These are phyloP conservation scores for Nannizziopsis arthrosporioides DNA, from an alignment of 2,329 filamentous ascomycete species.

Conservation along the genomic window DNA sequence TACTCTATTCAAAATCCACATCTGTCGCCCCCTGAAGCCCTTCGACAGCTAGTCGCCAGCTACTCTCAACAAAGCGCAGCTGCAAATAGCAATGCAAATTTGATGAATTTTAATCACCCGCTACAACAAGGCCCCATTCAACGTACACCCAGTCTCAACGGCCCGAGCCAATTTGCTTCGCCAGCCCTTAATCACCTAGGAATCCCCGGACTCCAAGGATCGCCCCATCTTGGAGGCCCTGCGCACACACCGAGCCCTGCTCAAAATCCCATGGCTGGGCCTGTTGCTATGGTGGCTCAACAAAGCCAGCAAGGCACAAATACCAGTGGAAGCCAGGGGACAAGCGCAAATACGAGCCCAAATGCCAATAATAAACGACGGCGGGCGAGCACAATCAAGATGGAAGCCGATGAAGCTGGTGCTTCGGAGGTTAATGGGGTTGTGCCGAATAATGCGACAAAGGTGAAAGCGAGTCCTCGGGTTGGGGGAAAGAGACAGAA, in stretches of 20 bases:
- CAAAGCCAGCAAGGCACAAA: slow-evolving; percentile 47
- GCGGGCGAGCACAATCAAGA: slow-evolving; percentile 48
- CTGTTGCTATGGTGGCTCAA: slow-evolving; percentile 45
- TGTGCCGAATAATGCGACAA: slow-evolving; percentile 25
- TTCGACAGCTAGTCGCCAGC: slow-evolving; percentile 41
- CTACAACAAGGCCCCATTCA: slow-evolving; percentile 29
- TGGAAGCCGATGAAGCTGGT: slow-evolving; percentile 43
- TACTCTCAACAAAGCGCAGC: slow-evolving; percentile 33
- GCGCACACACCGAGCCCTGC: slow-evolving; percentile 36
- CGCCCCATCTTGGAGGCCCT: slow-evolving; percentile 43
- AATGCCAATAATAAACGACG: slow-evolving; percentile 48
- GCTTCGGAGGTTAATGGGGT: slow-evolving; percentile 41
- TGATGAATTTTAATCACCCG: slow-evolving; percentile 21
- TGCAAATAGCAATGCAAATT: slow-evolving; percentile 14
- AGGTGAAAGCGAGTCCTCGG: slow-evolving; percentile 39
- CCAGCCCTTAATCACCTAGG: slow-evolving; percentile 46
- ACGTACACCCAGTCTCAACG: slow-evolving; percentile 36
- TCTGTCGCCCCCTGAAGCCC: slow-evolving; percentile 44
- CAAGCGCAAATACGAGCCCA: slow-evolving; percentile 52
- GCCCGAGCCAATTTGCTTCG: slow-evolving; percentile 45
- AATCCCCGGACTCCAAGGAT: slow-evolving; percentile 37
- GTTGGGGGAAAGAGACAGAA: slow-evolving; percentile 39
- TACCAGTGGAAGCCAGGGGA: slow-evolving; percentile 37
- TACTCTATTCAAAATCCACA: slow-evolving; percentile 44
- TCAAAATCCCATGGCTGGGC: slow-evolving; percentile 36